Conservation (phyloP, 768 basidiomycete species). For the Kwoniella dejecticola region DNA sequence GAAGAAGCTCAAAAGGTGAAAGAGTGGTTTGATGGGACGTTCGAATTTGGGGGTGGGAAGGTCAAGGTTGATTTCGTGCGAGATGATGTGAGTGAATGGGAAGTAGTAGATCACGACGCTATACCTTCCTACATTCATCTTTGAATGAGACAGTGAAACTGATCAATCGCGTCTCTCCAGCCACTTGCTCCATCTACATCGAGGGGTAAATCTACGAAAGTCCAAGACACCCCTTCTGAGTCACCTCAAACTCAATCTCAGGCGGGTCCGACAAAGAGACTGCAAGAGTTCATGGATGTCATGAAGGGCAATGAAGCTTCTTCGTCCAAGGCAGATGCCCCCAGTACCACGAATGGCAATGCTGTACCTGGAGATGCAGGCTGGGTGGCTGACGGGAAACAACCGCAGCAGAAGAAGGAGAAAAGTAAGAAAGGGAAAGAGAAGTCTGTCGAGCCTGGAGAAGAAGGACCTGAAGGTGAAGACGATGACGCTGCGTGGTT, state of each 20-base stretch:
- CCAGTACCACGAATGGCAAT: neutral
- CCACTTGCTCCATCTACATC: constrained; percentile 20
- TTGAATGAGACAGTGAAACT: neutral
- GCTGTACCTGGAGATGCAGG: constrained; percentile 39
- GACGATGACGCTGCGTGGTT: constrained; percentile 57
- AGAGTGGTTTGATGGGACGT: constrained; percentile 83
- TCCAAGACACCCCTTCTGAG: too few species aligned
- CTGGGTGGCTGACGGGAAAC: constrained; percentile 37
- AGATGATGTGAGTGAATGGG: constrained; percentile 65
- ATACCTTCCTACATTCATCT: too few species aligned
- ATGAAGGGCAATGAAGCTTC: constrained; percentile 62
- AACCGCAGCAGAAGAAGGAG: constrained; percentile 17
- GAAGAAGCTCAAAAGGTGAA: constrained; percentile 72
- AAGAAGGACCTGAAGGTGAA: constrained; percentile 31
- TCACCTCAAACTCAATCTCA: constrained; percentile 19
- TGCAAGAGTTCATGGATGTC: constrained; percentile 71
- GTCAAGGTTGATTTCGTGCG: constrained; percentile 70
- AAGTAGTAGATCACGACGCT: too few species aligned
- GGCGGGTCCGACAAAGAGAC: constrained; percentile 56
- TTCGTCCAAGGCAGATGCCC: constrained; percentile 4
- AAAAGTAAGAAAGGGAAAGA: constrained; percentile 31
- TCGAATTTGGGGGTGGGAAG: constrained; percentile 70
- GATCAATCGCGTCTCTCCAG: constrained; percentile 8
- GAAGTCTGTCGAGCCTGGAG: constrained; percentile 18
- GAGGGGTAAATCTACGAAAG: too few species aligned